phyloP scores from a whole-genome alignment of 2,329 filamentous ascomycete species.

The Paecilomyces formosus region DNA sequence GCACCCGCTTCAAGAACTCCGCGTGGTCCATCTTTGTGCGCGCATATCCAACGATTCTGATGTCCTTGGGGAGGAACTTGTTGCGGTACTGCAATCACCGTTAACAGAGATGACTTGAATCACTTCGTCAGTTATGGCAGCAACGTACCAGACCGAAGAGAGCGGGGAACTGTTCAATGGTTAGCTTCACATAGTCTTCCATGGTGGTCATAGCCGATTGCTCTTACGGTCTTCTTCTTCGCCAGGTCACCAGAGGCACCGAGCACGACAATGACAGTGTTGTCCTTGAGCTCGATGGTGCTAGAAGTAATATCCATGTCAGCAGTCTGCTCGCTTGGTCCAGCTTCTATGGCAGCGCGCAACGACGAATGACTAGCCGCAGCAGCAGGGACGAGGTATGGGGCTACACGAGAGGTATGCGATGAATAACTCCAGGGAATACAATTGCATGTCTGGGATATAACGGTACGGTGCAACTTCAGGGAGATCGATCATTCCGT shows the following conservation, averaged over 20 bases:
- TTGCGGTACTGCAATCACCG: constrained; percentile 70
- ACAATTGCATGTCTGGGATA: not conserved
- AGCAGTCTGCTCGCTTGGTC: constrained; percentile 8
- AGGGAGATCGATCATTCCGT: not conserved
- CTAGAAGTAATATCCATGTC: constrained; percentile 46
- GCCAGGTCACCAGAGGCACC: constrained; percentile 95
- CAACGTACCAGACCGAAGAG: constrained; percentile 88
- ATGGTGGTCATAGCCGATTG: not conserved
- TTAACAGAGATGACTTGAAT: constrained; percentile 8
- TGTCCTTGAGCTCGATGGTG: constrained; percentile 92
- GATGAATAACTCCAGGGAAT: not conserved
- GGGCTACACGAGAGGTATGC: not conserved
- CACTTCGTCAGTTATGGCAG: constrained; percentile 1
- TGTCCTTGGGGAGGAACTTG: constrained; percentile 94
- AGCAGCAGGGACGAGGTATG: not conserved
- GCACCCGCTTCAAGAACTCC: constrained; percentile 89
- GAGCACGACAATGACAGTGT: constrained; percentile 93
- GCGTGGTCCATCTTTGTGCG: constrained; percentile 98
- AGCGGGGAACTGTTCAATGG: constrained; percentile 68
- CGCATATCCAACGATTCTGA: constrained; percentile 97
- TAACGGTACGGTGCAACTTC: not conserved
- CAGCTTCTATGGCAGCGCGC: not conserved
- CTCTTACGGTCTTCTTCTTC: constrained; percentile 95
- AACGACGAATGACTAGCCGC: not conserved
- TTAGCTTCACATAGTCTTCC: constrained; percentile 12